These are phyloP conservation scores for Sparassis latifolia DNA, from an alignment of 1,284 basidiomycete genomes.

Conservation along the genomic window DNA sequence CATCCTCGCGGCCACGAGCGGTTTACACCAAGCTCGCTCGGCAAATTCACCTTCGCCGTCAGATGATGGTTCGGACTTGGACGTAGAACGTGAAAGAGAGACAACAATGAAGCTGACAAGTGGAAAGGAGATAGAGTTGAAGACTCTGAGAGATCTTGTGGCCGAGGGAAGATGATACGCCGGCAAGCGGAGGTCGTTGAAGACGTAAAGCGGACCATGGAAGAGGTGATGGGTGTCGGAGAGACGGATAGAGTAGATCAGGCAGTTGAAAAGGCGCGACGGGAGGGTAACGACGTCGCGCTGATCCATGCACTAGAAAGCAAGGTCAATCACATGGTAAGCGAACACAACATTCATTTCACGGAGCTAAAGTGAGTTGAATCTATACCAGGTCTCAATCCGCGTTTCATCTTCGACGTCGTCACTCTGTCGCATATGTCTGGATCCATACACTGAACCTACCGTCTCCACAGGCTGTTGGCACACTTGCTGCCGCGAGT, in stretches of 20 bases:
- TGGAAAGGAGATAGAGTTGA: conserved; percentile 22
- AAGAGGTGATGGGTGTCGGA: conserved; percentile 35
- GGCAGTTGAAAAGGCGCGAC: conserved; percentile 42
- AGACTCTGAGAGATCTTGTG: conserved; percentile 43
- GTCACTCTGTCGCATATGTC: conserved; percentile 65
- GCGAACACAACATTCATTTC: no score
- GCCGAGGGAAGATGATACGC: conserved; percentile 39
- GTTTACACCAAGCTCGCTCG: neutral
- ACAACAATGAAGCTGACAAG: conserved; percentile 37
- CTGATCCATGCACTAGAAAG: conserved; percentile 52
- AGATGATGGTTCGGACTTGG: no score
- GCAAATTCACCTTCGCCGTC: conserved; percentile 2
- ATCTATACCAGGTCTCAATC: conserved; percentile 38
- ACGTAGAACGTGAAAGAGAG: conserved; percentile 20
- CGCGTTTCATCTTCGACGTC: conserved; percentile 39
- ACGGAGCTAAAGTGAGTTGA: no score
- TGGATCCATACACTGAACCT: conserved; percentile 70
- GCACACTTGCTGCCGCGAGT: conserved; percentile 76
- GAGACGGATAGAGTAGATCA: conserved; percentile 44
- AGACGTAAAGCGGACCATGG: conserved; percentile 33
- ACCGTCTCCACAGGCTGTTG: conserved; percentile 80
- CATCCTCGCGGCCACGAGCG: conserved; percentile 31
- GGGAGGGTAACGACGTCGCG: conserved; percentile 38
- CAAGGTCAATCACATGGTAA: conserved; percentile 52
- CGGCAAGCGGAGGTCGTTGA: conserved; percentile 20